phyloP scores from a whole-genome alignment of 345 rosid species.

The Corymbia maculata region DNA sequence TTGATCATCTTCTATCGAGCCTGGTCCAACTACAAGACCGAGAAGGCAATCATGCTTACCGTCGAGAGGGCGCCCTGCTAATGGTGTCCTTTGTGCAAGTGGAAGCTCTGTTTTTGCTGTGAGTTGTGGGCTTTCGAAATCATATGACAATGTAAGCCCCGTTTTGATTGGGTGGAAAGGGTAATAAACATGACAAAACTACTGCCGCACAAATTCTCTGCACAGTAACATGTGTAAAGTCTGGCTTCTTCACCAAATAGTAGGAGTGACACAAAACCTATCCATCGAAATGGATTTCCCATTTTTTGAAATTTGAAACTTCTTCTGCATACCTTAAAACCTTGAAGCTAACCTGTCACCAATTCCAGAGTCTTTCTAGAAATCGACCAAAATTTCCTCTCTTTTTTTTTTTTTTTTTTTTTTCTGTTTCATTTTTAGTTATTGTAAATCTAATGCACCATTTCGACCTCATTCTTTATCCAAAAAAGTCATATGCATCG shows the following conservation, averaged over 20 bases:
- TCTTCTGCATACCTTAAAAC: too few relatives aligned
- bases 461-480: too few relatives aligned
- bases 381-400: too few relatives aligned
- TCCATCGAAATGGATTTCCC: too few relatives aligned
- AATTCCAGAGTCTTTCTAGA: too few relatives aligned
- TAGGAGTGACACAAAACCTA: neutral
- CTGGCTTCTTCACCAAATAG: slow-evolving; percentile 73
- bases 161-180: slow-evolving; percentile 90
- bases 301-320: too few relatives aligned
- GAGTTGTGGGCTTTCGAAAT: slow-evolving; percentile 53
- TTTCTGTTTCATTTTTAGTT: too few relatives aligned
- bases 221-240: slow-evolving; percentile 57
- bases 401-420: too few relatives aligned
- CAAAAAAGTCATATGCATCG: too few relatives aligned
- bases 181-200: slow-evolving; percentile 89
- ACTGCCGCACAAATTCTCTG: slow-evolving; percentile 81
- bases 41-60: slow-evolving; percentile 96
- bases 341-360: too few relatives aligned
- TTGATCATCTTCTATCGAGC: slow-evolving; percentile 83
- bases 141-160: slow-evolving; percentile 71
- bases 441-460: too few relatives aligned
- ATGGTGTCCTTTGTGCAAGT: slow-evolving; percentile 47
- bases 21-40: slow-evolving; percentile 53
- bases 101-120: slow-evolving; percentile 91
- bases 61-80: slow-evolving; percentile 69